Evolutionary conservation across 2,329 filamentous ascomycete genomes (phyloP), one percentile per base, ranked within the genome.

Genomic region (Arthrobotrys entomopaga): DNA sequence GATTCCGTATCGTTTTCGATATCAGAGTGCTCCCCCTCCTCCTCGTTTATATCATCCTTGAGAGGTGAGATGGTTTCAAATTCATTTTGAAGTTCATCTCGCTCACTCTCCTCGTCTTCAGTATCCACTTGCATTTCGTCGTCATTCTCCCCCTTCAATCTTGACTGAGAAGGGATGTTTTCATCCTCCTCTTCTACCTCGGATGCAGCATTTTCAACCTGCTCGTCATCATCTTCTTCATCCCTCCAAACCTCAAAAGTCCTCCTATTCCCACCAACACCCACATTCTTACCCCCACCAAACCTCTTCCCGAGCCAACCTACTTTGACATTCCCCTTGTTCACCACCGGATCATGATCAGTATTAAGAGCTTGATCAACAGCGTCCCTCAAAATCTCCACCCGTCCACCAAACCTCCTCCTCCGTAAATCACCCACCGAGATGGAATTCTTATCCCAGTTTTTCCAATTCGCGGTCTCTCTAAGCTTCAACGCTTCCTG

Each of bases 381-480:
- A n/a, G 50, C 38, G 61, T 69, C 65, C 19, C 57, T 69, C 38
- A 69, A 57, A 19, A 60, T 40, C 48, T 24, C 20, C 19, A 13
- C 20, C 63, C 13, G 60, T n/a, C 20, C 29, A 26, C 29, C 29
- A 8, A 34, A 8, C 54, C 53, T 58, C 40, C 54, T 46, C 19
- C 46, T 50, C 7, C 38, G 6, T 22, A 34, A 34, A 3, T 8
- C 29, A 34, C 29, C 29, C 2, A 10, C 10, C 2, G 6, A 34
- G 10, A 34, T 10, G 10, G 5, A 34, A 10, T 34, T 10, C 10
- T 16, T 40, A 38, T 49, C 20, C 10, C 46, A 5, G 38, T 20
- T 26, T 16, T n/a, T n/a, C 19, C 7, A 22, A 38, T 20, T 26
- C 24, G 48, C 4, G 8, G 20, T 46, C 4, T 4, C 42, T 13